These are phyloP conservation scores for Inonotus hispidus DNA, from an alignment of 1,284 basidiomycete genomes.

Conservation along the genomic window DNA sequence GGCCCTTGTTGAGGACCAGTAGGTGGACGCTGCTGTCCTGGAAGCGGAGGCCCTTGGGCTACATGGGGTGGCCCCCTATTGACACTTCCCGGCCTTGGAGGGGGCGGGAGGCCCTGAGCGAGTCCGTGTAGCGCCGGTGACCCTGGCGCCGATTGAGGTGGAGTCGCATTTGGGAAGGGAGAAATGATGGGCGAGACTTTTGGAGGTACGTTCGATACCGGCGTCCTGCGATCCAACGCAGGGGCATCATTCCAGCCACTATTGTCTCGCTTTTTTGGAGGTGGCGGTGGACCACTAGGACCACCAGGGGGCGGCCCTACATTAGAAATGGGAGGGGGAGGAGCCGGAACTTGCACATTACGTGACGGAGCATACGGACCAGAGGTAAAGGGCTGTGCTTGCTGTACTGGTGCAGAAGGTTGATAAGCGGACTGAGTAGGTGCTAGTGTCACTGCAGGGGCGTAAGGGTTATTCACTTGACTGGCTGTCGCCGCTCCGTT, in stretches of 20 bases:
- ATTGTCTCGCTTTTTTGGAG: conserved; percentile 56
- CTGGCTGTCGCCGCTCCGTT: conserved; percentile 13
- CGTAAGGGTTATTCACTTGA: conserved; percentile 18
- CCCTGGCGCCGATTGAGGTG: conserved; percentile 36
- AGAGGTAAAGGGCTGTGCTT: conserved; percentile 12
- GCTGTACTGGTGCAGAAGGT: conserved; percentile 22
- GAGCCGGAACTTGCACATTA: conserved; percentile 25
- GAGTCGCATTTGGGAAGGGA: conserved; percentile 79
- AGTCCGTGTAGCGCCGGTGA: conserved; percentile 25
- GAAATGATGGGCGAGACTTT: conserved; percentile 76
- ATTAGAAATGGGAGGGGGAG: conserved; percentile 25
- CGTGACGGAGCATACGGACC: conserved; percentile 21
- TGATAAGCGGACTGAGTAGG: conserved; percentile 24
- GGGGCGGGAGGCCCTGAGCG: conserved; percentile 28
- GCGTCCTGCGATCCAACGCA: conserved; percentile 44
- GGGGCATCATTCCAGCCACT: conserved; percentile 94
- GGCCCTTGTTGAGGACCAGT: conserved; percentile 24
- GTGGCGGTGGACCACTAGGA: conserved; percentile 31
- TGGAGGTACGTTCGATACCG: conserved; percentile 40
- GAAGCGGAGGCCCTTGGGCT: conserved; percentile 31
- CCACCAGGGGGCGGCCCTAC: conserved; percentile 15
- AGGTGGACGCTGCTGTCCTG: conserved; percentile 39
- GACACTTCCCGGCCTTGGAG: conserved; percentile 27
- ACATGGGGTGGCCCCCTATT: conserved; percentile 8
- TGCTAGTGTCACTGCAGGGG: conserved; percentile 16